Evolutionary conservation across 352 stramenopile genomes (phyloP), one percentile per base, ranked within the genome.

Genomic region (Globisporangium rhizosaccharum): DNA sequence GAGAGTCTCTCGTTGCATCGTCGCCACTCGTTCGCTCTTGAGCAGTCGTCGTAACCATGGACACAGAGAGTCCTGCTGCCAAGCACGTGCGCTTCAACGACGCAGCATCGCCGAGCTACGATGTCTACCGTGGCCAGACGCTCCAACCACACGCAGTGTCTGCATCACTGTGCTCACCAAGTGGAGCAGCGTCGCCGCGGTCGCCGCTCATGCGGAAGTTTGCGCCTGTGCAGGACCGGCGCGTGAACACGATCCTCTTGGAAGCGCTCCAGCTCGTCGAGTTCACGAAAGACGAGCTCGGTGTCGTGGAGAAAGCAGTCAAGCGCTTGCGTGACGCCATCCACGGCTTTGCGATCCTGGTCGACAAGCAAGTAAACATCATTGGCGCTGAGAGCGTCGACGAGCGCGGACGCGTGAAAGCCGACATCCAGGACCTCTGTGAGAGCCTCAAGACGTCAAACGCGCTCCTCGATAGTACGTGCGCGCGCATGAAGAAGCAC

Each of bases 281-380:
- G 42, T 82, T 82, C 37, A 81, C 79, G 0, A 67, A 72, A 26
- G 74, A 85, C n/a, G 82, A 90, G 53, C 65, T 88, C 11, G 57
- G 61, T 0, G 41, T 72, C 30, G 78, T 90, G 39, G 82, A 89
- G 30, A 75, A 72, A 30, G 75, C 77, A 14, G 66, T 84, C 49
- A 84, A 78, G 52, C 70, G 76, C 9, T 58, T 92, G 9, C 72
- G 78, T 18, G 76, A 87, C 47, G 76, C 73, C 3, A 79, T 90
- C 51, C 62, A 87, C 33, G 73, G 75, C 0, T 89, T 91, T 47
- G 71, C 79, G 10, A 69, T 91, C 20, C 68, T 91, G 2, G 72
- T 91, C n/a, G 82, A 88, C 64, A 88, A 87, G 50, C 82, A 89
- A 49, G 81, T 88, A 33, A 85, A 81, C 23, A 82, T 88, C 54